A percentile compares a stretch with the other conserved stretches of the same genome.
Evolutionary conservation across 352 stramenopile species (phyloP).

Genomic region (Globisporangium spiculum): DNA sequence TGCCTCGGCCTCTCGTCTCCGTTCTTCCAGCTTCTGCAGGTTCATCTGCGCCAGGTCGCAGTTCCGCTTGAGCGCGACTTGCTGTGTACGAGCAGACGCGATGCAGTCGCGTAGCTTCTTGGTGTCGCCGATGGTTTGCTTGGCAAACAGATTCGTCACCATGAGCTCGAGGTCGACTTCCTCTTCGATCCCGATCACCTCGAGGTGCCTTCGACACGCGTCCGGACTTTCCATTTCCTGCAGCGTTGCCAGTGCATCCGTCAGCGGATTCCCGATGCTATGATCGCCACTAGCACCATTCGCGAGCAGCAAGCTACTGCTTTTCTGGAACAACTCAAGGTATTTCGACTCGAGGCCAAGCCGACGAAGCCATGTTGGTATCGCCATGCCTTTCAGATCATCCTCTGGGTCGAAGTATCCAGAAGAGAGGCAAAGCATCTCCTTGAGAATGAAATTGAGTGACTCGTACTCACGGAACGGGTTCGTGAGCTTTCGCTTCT

Average conservation of each 20-base stretch:
- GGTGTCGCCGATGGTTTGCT: conserved; percentile 30
- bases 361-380: conserved; percentile 52
- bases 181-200: conserved; percentile 38
- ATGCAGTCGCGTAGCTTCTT: conserved; percentile 26
- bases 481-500: conserved; percentile 53
- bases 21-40: conserved; percentile 23
- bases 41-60: conserved; percentile 37
- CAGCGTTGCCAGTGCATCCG: conserved; percentile 27
- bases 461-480: conserved; percentile 32
- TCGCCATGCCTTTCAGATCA: conserved; percentile 48
- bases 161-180: conserved; percentile 45
- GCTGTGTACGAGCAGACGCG: neutral
- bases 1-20: conserved; percentile 18
- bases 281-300: neutral
- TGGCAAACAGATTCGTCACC: conserved; percentile 52
- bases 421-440: conserved; percentile 24
- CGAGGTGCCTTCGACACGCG: conserved; percentile 19
- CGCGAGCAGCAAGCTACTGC: conserved; percentile 14
- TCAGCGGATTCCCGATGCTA: neutral
- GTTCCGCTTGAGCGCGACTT: conserved; percentile 23
- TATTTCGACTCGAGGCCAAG: conserved; percentile 57
- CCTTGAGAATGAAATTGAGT: conserved; percentile 34
- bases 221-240: conserved; percentile 10
- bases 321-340: conserved; percentile 42
- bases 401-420: conserved; percentile 54